Percentiles rank a stretch among this genome's conserved stretches.
phyloP scores from a whole-genome alignment of 371 early-diverging fungal species.

The Rhizomucor pusillus region DNA sequence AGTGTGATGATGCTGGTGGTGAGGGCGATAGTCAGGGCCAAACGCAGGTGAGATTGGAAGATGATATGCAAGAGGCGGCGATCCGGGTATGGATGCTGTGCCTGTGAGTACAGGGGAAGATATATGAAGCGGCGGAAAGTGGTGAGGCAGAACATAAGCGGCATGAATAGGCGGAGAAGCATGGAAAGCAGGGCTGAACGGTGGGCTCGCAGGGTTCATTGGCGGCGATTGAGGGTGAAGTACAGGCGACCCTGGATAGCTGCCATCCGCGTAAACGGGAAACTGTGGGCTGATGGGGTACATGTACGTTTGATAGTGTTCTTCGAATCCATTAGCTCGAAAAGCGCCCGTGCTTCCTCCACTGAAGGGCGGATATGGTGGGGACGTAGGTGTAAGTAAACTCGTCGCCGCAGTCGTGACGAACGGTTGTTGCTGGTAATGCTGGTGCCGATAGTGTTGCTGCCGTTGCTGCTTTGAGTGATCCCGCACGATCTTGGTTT shows the following conservation, averaged over 20 bases:
- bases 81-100: constrained; percentile 31
- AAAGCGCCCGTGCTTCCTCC: too few species aligned
- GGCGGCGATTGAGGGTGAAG: constrained; percentile 46
- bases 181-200: constrained; percentile 36
- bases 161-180: constrained; percentile 40
- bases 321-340: too few species aligned
- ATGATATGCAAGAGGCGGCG: constrained; percentile 31
- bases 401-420: too few species aligned
- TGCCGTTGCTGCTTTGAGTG: too few species aligned
- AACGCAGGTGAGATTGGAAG: constrained; percentile 19
- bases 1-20: constrained; percentile 14
- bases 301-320: constrained; percentile 12
- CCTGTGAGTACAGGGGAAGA: constrained; percentile 46
- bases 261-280: constrained; percentile 30
- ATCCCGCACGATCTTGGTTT: background rate
- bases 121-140: constrained; percentile 46
- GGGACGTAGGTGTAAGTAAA: too few species aligned
- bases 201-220: constrained; percentile 40
- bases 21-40: constrained; percentile 19
- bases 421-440: too few species aligned
- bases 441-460: too few species aligned
- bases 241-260: constrained; percentile 40
- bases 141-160: constrained; percentile 34
- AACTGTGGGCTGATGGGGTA: constrained; percentile 41
- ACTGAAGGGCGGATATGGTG: too few species aligned